Evolutionary conservation across 1,284 basidiomycete species (phyloP).

Genomic region (Tausonia pullulans): DNA sequence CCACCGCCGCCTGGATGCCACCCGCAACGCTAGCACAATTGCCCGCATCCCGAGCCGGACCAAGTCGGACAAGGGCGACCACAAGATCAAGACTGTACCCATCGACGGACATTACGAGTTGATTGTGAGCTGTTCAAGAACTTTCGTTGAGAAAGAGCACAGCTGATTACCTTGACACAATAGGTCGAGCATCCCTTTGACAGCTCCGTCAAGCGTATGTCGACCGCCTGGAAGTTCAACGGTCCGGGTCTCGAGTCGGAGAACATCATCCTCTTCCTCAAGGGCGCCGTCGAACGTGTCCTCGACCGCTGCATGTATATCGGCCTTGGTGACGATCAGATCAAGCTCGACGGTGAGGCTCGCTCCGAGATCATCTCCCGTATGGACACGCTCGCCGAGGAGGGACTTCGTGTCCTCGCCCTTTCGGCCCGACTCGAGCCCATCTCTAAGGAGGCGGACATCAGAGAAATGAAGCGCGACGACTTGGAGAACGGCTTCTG

Average conservation of each 20-base stretch:
- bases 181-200: slow-evolving; percentile 47
- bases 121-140: slow-evolving; percentile 16
- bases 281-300: slow-evolving; percentile 54
- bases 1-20: not conserved
- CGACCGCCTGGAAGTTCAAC: slow-evolving; percentile 25
- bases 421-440: slow-evolving; percentile 37
- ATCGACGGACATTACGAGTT: slow-evolving; percentile 30
- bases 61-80: not conserved
- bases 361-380: slow-evolving; percentile 35
- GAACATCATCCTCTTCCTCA: slow-evolving; percentile 38
- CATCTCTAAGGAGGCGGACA: slow-evolving; percentile 28
- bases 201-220: not conserved
- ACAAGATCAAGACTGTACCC: slow-evolving; percentile 2
- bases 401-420: slow-evolving; percentile 45
- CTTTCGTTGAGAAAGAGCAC: no score
- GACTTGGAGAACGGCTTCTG: slow-evolving; percentile 48
- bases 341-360: slow-evolving; percentile 29
- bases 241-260: slow-evolving; percentile 9
- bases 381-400: slow-evolving; percentile 46
- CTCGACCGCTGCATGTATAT: slow-evolving; percentile 42
- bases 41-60: no score
- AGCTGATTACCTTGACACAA: no score
- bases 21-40: no score
- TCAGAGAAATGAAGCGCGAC: slow-evolving; percentile 36
- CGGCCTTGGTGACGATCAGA: slow-evolving; percentile 25